A percentile compares a stretch with the other conserved stretches of the same genome.
Conservation (phyloP, 2,329 filamentous ascomycete species). For the Colletotrichum sp. region DNA sequence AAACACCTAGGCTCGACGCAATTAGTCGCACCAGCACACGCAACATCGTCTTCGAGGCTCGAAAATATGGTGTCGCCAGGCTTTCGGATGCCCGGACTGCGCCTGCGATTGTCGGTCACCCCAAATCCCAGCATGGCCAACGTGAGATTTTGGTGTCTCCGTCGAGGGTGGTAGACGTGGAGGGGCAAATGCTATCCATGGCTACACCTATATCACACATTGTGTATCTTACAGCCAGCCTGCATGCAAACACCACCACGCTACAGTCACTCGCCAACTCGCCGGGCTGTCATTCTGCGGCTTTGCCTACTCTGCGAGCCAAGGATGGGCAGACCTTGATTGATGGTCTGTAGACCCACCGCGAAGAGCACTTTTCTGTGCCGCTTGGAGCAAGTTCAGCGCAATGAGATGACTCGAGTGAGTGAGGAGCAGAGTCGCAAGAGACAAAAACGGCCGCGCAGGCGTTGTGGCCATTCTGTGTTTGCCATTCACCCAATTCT, state of each 20-base stretch:
- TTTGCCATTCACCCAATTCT: neutral
- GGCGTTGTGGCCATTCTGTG: constrained; percentile 15
- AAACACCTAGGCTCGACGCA: neutral
- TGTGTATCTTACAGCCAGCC: neutral
- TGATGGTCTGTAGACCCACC: neutral
- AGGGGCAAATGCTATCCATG: neutral
- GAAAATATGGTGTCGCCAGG: neutral
- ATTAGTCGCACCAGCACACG: neutral
- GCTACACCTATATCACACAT: neutral
- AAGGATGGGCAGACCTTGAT: neutral
- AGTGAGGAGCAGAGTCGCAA: neutral
- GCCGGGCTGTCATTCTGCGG: neutral
- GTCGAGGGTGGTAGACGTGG: neutral
- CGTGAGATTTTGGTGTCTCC: constrained; percentile 18
- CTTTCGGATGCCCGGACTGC: neutral
- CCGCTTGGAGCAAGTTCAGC: neutral
- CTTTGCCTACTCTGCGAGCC: neutral
- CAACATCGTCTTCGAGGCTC: neutral
- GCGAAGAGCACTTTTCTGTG: neutral
- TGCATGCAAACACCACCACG: neutral
- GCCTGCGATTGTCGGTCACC: neutral
- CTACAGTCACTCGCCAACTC: neutral
- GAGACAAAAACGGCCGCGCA: neutral
- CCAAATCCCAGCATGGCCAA: neutral
- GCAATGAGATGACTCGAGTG: neutral